These are phyloP conservation scores for Hymenotorrendiella dingleyae DNA, from an alignment of 2,329 filamentous ascomycete genomes.

Conservation along the genomic window DNA sequence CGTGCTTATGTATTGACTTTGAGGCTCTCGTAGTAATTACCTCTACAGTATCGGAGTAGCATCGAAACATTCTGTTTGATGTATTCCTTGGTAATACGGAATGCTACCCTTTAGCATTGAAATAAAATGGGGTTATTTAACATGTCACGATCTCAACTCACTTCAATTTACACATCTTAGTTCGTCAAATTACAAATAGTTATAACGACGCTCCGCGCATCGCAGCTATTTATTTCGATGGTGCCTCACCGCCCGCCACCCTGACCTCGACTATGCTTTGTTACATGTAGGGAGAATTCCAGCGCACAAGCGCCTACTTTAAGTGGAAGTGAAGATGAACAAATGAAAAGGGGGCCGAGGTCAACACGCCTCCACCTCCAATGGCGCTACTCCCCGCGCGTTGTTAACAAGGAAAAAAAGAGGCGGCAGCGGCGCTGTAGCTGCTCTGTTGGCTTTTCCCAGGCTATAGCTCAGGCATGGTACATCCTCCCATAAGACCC, in stretches of 20 bases:
- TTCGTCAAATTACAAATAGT: conserved; percentile 2
- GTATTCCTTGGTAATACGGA: too few species aligned
- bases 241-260: conserved; percentile 8
- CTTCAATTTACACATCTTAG: too few species aligned
- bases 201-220: too few species aligned
- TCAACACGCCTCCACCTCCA: conserved; percentile 2
- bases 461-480: conserved; percentile 9
- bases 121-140: too few species aligned
- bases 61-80: too few species aligned
- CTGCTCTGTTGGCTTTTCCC: conserved; percentile 14
- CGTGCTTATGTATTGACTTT: too few species aligned
- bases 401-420: conserved; percentile 16
- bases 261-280: conserved; percentile 18
- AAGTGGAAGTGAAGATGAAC: conserved; percentile 21
- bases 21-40: too few species aligned
- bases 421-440: conserved; percentile 16
- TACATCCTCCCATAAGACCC: conserved; percentile 5
- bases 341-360: conserved; percentile 23
- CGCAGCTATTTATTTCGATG: conserved; percentile 12
- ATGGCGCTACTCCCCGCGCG: conserved; percentile 5
- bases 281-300: conserved; percentile 21
- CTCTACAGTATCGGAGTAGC: too few species aligned
- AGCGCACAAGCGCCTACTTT: conserved; percentile 20
- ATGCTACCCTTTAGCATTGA: too few species aligned
- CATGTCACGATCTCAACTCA: too few species aligned